Conservation (phyloP, 805 yeast species). For the Geotrichum ghanense region DNA sequence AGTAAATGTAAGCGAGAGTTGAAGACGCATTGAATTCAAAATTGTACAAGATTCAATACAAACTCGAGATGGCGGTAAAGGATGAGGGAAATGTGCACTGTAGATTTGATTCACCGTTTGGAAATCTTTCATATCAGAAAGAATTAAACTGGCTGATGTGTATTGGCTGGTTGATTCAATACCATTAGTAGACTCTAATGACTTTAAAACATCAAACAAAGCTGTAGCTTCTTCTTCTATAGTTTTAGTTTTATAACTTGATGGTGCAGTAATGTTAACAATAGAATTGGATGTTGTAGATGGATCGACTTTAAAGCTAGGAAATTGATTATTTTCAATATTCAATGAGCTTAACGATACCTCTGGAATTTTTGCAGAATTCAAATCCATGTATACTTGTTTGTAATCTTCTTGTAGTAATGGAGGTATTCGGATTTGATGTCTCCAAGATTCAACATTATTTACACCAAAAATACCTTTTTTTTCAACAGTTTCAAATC, state of each 20-base stretch:
- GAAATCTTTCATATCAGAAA: constrained; percentile 51
- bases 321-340: background rate
- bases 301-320: background rate
- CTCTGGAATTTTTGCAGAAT: background rate
- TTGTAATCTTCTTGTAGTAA: constrained; percentile 26
- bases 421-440: constrained; percentile 13
- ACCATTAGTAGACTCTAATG: background rate
- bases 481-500: background rate
- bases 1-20: constrained; percentile 3
- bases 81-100: constrained; percentile 38
- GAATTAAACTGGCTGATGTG: constrained; percentile 10
- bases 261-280: background rate
- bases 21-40: constrained; percentile 12
- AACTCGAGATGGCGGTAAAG: constrained; percentile 80
- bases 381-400: constrained; percentile 9
- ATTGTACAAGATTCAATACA: constrained; percentile 52
- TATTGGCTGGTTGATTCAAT: constrained; percentile 6
- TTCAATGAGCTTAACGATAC: background rate
- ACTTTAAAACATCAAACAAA: constrained; percentile 9
- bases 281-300: background rate
- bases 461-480: constrained; percentile 29
- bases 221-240: constrained; percentile 10
- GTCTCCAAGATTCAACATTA: constrained; percentile 14
- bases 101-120: constrained; percentile 51
- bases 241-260: background rate